These are phyloP conservation scores for Suillus lakei DNA, from an alignment of 768 basidiomycete species.

Conservation along the genomic window DNA sequence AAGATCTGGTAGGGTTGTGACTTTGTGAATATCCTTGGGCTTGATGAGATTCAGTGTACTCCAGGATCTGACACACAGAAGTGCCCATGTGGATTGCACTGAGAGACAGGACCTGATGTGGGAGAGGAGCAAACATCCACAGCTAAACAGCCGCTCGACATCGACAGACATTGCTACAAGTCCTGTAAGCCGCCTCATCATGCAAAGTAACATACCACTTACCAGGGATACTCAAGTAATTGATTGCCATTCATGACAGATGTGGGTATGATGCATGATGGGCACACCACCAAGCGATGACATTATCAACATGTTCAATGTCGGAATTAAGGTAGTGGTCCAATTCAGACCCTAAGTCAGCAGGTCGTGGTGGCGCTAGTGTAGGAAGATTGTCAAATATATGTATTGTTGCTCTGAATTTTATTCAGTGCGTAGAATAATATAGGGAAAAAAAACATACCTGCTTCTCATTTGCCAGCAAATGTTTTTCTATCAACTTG, in stretches of 20 bases:
- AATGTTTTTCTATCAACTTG: background rate
- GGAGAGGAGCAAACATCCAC: slow-evolving; percentile 29
- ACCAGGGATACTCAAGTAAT: slow-evolving; percentile 39
- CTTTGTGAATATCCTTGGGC: slow-evolving; percentile 9
- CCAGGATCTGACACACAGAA: slow-evolving; percentile 38
- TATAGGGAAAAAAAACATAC: slow-evolving; percentile 6
- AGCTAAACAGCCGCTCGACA: slow-evolving; percentile 34
- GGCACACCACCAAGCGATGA: slow-evolving; percentile 38
- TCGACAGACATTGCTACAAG: slow-evolving; percentile 34
- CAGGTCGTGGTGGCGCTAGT: slow-evolving; percentile 19
- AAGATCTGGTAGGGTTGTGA: background rate
- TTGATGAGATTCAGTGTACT: slow-evolving; percentile 25
- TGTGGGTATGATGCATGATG: slow-evolving; percentile 26
- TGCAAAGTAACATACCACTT: slow-evolving; percentile 11
- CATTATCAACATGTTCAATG: slow-evolving; percentile 27
- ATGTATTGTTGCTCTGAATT: slow-evolving; percentile 20
- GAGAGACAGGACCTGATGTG: slow-evolving; percentile 31
- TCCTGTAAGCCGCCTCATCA: background rate
- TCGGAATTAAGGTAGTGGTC: slow-evolving; percentile 31
- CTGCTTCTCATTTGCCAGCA: background rate
- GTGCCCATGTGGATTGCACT: slow-evolving; percentile 29
- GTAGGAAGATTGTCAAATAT: slow-evolving; percentile 37
- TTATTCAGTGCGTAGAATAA: background rate
- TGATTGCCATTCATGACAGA: slow-evolving; percentile 39
- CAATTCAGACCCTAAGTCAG: slow-evolving; percentile 31